Conservation (phyloP, 164 flowering plant species). For the Chimonanthus praecox region DNA sequence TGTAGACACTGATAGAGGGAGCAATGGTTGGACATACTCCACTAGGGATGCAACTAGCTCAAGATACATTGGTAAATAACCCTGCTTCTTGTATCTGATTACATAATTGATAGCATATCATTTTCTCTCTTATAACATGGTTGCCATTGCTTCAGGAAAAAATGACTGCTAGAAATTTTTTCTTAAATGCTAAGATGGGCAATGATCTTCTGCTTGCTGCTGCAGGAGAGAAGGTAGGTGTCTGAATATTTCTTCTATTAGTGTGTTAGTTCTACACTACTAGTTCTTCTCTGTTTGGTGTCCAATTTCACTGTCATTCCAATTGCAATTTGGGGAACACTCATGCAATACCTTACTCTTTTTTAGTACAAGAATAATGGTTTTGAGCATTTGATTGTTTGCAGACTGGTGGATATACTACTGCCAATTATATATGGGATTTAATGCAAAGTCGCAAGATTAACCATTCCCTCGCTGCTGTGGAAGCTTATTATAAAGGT, state of each 20-base stretch:
- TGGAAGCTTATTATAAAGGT: conserved; percentile 78
- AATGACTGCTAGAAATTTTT: conserved; percentile 46
- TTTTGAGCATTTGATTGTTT: conserved; percentile 12
- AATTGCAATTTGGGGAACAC: neutral
- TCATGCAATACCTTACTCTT: neutral
- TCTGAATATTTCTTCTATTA: neutral
- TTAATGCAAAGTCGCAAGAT: conserved; percentile 68
- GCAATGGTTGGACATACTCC: conserved; percentile 86
- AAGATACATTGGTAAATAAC: conserved; percentile 61
- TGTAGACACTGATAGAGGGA: conserved; percentile 82
- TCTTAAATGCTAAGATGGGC: conserved; percentile 49
- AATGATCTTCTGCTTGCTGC: conserved; percentile 81
- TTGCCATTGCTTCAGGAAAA: conserved; percentile 38
- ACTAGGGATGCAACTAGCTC: conserved; percentile 86
- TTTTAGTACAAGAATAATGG: neutral
- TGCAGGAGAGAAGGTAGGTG: conserved; percentile 72
- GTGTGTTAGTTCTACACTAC: neutral
- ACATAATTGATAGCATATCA: neutral
- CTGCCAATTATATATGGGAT: conserved; percentile 91
- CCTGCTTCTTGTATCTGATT: neutral
- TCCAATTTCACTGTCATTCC: neutral
- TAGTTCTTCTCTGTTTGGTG: neutral
- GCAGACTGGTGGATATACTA: conserved; percentile 83
- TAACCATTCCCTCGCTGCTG: conserved; percentile 48
- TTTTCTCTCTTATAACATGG: neutral